phyloP scores from a whole-genome alignment of 306 rosid genomes.

The Pterocarpus santalinus region DNA sequence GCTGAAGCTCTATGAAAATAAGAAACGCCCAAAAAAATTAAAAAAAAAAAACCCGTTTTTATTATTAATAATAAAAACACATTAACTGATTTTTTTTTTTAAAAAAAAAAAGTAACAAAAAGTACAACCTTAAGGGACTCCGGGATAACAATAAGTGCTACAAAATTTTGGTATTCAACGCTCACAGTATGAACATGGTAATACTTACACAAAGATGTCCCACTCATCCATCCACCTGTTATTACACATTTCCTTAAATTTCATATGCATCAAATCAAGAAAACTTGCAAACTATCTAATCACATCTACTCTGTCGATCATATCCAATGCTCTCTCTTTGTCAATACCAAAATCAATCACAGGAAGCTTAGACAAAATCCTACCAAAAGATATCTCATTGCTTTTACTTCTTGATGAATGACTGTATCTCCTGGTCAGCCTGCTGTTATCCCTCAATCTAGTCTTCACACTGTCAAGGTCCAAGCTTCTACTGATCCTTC shows the following conservation, averaged over 20 bases:
- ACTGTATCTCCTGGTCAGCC: slow-evolving; percentile 64
- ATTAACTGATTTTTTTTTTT: too few species aligned
- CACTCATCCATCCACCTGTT: neutral
- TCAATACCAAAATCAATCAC: slow-evolving; percentile 62
- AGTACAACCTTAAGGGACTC: slow-evolving; percentile 8
- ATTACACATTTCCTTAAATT: slow-evolving; percentile 12
- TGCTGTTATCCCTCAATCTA: slow-evolving; percentile 45
- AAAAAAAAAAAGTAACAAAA: too few species aligned
- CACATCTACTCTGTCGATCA: slow-evolving; percentile 65
- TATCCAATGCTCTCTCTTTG: slow-evolving; percentile 68
- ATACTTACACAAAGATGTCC: slow-evolving; percentile 12
- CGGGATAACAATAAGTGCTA: slow-evolving; percentile 24
- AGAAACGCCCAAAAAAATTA: too few species aligned
- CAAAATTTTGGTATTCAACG: slow-evolving; percentile 33
- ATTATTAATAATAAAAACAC: too few species aligned
- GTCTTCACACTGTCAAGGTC: slow-evolving; percentile 58
- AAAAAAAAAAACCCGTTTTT: too few species aligned
- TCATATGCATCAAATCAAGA: slow-evolving; percentile 6
- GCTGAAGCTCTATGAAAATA: too few species aligned
- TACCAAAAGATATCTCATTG: slow-evolving; percentile 51
- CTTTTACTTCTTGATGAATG: slow-evolving; percentile 55
- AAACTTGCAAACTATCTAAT: slow-evolving; percentile 43
- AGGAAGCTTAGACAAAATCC: slow-evolving; percentile 65
- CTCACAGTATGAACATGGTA: slow-evolving; percentile 30
- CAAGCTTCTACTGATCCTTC: slow-evolving; percentile 70